These are phyloP conservation scores for Colletotrichum simmondsii DNA, from an alignment of 2,329 filamentous ascomycete genomes.

Conservation along the genomic window DNA sequence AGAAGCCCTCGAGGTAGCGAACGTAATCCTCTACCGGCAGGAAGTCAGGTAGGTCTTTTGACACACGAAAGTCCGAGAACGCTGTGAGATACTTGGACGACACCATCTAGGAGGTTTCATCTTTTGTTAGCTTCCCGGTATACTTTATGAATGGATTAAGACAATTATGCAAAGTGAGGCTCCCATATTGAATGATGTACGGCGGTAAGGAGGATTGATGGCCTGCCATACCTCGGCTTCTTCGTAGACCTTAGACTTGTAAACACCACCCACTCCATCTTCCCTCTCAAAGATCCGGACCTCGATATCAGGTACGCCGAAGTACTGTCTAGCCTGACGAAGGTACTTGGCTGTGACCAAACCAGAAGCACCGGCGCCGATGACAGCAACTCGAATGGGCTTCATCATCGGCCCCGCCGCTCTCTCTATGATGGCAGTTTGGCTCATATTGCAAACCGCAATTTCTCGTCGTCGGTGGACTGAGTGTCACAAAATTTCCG, in stretches of 20 bases:
- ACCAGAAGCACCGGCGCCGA: constrained; percentile 56
- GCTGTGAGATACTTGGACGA: constrained; percentile 61
- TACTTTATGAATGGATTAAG: too few relatives aligned
- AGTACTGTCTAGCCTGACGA: constrained; percentile 49
- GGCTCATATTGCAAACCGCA: neutral
- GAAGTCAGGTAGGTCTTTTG: constrained; percentile 55
- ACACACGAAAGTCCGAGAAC: constrained; percentile 60
- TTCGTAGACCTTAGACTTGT: constrained; percentile 58
- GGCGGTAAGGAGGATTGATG: neutral
- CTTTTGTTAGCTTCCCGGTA: neutral
- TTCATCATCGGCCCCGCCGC: neutral
- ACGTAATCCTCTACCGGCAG: constrained; percentile 52
- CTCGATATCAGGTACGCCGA: constrained; percentile 50
- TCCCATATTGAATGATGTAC: neutral
- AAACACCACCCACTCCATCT: constrained; percentile 57
- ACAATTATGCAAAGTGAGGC: too few relatives aligned
- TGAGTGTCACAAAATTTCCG: too few relatives aligned
- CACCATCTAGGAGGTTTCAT: constrained; percentile 47
- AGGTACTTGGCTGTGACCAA: constrained; percentile 55
- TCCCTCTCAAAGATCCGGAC: constrained; percentile 57
- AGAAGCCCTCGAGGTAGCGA: constrained; percentile 55
- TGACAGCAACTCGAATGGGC: constrained; percentile 51
- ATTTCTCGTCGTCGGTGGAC: neutral
- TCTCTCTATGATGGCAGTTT: neutral
- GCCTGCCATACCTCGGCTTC: constrained; percentile 52